Conservation (phyloP, 768 basidiomycete species). For the Clathrus columnatus region DNA sequence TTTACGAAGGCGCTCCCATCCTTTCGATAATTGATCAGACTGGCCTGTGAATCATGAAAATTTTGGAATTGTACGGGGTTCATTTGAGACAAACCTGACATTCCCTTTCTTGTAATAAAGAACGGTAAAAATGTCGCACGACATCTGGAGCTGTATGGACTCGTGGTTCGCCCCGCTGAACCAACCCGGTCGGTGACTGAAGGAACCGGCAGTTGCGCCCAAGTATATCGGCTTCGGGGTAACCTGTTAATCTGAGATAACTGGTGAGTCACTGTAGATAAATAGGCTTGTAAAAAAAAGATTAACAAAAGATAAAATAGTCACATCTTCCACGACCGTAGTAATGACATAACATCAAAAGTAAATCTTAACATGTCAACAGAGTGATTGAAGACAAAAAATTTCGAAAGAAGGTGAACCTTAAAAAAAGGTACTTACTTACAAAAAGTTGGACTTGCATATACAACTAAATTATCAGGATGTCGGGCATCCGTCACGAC, state of each 20-base stretch:
- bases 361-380: no score
- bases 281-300: no score
- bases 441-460: constrained; percentile 80
- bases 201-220: constrained; percentile 89
- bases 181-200: constrained; percentile 61
- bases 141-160: constrained; percentile 55
- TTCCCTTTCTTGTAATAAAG: constrained; percentile 68
- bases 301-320: no score
- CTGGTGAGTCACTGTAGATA: not conserved
- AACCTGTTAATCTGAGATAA: constrained; percentile 52
- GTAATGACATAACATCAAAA: no score
- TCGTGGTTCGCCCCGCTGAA: constrained; percentile 44
- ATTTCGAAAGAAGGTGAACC: not conserved
- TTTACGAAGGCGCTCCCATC: constrained; percentile 84
- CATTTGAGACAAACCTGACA: constrained; percentile 42
- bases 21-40: constrained; percentile 82
- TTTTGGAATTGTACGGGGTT: not conserved
- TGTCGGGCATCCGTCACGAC: constrained; percentile 78
- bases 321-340: no score
- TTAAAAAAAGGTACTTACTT: not conserved
- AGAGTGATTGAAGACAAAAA: no score
- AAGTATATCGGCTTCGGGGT: constrained; percentile 64
- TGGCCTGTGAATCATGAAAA: constrained; percentile 28
- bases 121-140: constrained; percentile 55
- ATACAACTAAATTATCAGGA: constrained; percentile 81